phyloP scores from a whole-genome alignment of 2,329 filamentous ascomycete genomes.

The Claviceps humidiphila region DNA sequence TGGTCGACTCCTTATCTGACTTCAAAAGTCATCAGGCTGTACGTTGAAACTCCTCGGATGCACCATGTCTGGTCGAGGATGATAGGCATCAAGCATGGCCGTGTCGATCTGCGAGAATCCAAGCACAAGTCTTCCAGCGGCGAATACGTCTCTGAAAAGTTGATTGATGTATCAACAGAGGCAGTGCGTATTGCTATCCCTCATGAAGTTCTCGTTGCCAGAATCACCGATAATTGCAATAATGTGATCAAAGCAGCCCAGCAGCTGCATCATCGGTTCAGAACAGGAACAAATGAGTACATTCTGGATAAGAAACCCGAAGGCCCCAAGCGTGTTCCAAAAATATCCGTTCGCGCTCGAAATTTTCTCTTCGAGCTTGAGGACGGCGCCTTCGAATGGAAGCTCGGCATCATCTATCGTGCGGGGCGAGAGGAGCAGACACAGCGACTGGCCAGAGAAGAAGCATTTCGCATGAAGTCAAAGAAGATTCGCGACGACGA shows the following conservation, averaged over 20 bases:
- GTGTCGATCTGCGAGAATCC: slow-evolving; percentile 68
- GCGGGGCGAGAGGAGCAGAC: slow-evolving; percentile 79
- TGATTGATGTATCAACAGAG: slow-evolving; percentile 73
- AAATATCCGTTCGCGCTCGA: slow-evolving; percentile 68
- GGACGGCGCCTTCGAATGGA: slow-evolving; percentile 96
- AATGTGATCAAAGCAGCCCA: slow-evolving; percentile 78
- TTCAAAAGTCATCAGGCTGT: slow-evolving; percentile 68
- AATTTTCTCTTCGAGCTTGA: slow-evolving; percentile 85
- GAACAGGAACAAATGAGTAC: slow-evolving; percentile 77
- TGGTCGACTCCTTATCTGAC: slow-evolving; percentile 76
- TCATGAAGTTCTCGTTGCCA: slow-evolving; percentile 79
- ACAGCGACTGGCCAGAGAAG: slow-evolving; percentile 78
- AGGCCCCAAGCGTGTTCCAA: slow-evolving; percentile 73
- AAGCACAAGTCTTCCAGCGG: slow-evolving; percentile 51
- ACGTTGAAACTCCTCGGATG: slow-evolving; percentile 76
- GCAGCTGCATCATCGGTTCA: slow-evolving; percentile 88
- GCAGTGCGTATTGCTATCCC: slow-evolving; percentile 80
- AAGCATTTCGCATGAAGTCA: slow-evolving; percentile 76
- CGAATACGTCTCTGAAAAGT: slow-evolving; percentile 55
- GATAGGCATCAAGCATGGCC: slow-evolving; percentile 66
- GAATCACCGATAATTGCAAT: slow-evolving; percentile 83
- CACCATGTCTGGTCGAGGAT: slow-evolving; percentile 75
- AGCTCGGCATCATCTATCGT: slow-evolving; percentile 85
- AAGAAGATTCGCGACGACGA: slow-evolving; percentile 71
- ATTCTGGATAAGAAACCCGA: slow-evolving; percentile 76